Base-by-base conservation (phyloP, 108 stramenopile genomes). In the Pelagomonas calceolata region DNA sequence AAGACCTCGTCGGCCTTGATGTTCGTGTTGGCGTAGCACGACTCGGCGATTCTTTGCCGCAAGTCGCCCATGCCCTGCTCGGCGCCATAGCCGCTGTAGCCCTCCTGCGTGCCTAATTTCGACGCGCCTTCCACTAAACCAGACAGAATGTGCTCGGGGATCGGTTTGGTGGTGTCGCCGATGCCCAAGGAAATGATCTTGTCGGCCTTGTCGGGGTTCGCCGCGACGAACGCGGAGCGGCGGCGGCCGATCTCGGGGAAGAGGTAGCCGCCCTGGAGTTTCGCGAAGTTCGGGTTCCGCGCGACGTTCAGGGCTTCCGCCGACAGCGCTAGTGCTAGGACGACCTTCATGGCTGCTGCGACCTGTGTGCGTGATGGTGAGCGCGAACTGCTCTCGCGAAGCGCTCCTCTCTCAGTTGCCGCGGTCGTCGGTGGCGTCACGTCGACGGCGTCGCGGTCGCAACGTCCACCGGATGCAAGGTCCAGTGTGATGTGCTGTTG, bases 201-300 rank as follows among this genome's bases (percentile, higher is more conserved):
- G 43, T 86, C 86, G 29, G 88, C 89, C 88, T 89, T 88, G 63
- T 92, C 92, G n/a, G 96, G 96, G 70, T 95, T 89, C 45, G 87
- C 82, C 68, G 82, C 92, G 51, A 94, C 73, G 81, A 92, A 97
- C 32, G 86, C 90, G 69, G 80, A 92, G 32, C 96, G 90, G 69
- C 93, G 90, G 73, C 93, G 92, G 33, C 89, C 96, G 77, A 97
- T 97, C 82, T 94, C 94, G 26, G 96, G 96, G 88, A 97, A 97
- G 66, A 97, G 84, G 72, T 94, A 94, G 46, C 93, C 93, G 34
- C 91, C 91, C 44, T 80, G 83, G 34, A 94, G 80, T 71, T 94
- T 94, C 79, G 82, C 88, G 78, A 94, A 94, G 85, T 94, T 92
- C 68, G 82, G 79, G 72, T 94, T 94, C 18, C 93, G 86, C 32